Conservation (phyloP, 73 alveolate genomes). For the Uronychia binucleata region DNA sequence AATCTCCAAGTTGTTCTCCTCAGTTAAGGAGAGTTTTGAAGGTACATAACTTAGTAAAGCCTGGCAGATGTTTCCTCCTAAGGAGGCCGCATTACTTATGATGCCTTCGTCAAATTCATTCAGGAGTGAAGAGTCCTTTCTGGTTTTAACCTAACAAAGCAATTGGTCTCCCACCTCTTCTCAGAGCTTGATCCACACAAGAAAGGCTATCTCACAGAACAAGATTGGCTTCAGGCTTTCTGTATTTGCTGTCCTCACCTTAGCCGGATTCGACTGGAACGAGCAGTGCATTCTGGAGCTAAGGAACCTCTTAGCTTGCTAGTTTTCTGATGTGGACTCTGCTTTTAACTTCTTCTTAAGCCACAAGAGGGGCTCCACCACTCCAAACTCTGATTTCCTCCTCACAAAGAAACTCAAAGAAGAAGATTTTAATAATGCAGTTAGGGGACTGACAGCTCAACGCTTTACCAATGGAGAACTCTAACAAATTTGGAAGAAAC, state of each 20-base stretch:
- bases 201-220: conserved; percentile 81
- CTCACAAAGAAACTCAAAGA: not conserved
- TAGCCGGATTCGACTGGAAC: conserved; percentile 62
- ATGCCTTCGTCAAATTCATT: conserved; percentile 70
- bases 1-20: conserved; percentile 57
- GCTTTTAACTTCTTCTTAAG: conserved; percentile 81
- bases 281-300: conserved; percentile 73
- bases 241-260: not conserved
- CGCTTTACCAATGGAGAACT: not conserved
- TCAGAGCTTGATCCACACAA: conserved; percentile 85
- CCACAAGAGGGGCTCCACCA: not conserved
- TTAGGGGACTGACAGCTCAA: not conserved
- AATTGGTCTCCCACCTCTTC: conserved; percentile 69
- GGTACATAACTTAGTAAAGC: not conserved
- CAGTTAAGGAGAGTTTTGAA: conserved; percentile 67
- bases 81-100: conserved; percentile 54
- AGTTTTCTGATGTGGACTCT: conserved; percentile 66
- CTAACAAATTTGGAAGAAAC: not conserved
- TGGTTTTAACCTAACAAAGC: conserved; percentile 85
- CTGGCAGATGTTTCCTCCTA: conserved; percentile 51
- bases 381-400: not conserved
- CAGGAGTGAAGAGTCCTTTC: conserved; percentile 65
- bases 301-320: conserved; percentile 58
- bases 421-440: not conserved
- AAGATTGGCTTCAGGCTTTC: conserved; percentile 77